A percentile compares a stretch with the other conserved stretches of the same genome.
These are phyloP conservation scores for Fonsecaea multimorphosa DNA, from an alignment of 2,329 filamentous ascomycete genomes.

Conservation along the genomic window DNA sequence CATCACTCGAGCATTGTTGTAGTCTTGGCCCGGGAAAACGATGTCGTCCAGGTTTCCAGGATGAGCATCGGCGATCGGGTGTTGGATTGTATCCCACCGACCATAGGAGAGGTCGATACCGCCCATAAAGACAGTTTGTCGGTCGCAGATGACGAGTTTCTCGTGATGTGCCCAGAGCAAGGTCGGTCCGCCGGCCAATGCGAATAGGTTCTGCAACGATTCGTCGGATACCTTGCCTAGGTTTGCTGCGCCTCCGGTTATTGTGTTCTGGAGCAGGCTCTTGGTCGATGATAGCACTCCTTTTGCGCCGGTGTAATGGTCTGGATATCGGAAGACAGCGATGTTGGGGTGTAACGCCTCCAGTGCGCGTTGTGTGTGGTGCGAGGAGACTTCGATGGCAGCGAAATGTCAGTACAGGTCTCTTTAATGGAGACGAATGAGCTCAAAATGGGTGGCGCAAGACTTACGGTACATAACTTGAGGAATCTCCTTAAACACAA, in stretches of 20 bases:
- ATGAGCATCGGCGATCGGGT: constrained; percentile 82
- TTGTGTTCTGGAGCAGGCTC: constrained; percentile 62
- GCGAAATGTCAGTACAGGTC: neutral
- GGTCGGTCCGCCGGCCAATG: constrained; percentile 78
- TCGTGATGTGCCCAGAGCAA: constrained; percentile 94
- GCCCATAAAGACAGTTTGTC: constrained; percentile 81
- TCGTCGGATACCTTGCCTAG: constrained; percentile 71
- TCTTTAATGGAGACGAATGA: neutral
- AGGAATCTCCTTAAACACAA: constrained; percentile 90
- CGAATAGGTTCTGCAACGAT: constrained; percentile 77
- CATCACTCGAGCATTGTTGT: constrained; percentile 84
- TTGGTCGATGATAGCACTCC: constrained; percentile 68
- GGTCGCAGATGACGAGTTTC: constrained; percentile 82
- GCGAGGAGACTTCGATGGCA: constrained; percentile 60
- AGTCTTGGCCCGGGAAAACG: constrained; percentile 87
- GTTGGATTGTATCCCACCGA: constrained; percentile 84
- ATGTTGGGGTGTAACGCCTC: constrained; percentile 83
- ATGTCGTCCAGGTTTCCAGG: constrained; percentile 75
- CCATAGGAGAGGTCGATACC: constrained; percentile 87
- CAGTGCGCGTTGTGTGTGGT: constrained; percentile 79
- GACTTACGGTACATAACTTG: constrained; percentile 77
- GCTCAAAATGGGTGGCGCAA: constrained; percentile 35
- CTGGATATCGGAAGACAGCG: constrained; percentile 84
- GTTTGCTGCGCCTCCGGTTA: constrained; percentile 61
- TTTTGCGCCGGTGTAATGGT: constrained; percentile 77